Evolutionary conservation across 257 asterid species (phyloP).

Genomic region (Ilex asprella): DNA sequence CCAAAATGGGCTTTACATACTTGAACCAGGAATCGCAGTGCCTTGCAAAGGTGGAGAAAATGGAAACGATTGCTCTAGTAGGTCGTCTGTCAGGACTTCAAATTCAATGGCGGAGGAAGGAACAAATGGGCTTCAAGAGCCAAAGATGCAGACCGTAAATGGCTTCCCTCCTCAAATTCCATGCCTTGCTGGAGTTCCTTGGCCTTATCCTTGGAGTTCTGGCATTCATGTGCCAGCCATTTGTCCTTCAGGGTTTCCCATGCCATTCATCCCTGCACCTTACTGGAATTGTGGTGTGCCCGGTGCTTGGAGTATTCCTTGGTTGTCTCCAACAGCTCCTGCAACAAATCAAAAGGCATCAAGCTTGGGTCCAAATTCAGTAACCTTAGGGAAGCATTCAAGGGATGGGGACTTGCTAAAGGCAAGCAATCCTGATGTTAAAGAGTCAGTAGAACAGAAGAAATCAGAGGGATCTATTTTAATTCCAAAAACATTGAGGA

Average conservation of each 20-base stretch:
- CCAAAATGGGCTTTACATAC: conserved; percentile 24
- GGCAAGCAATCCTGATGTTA: conserved; percentile 19
- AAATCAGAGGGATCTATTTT: conserved; percentile 34
- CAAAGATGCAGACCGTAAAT: conserved; percentile 31
- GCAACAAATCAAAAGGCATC: conserved; percentile 20
- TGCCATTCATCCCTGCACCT: conserved; percentile 57
- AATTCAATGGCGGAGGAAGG: conserved; percentile 21
- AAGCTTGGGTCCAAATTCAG: conserved; percentile 30
- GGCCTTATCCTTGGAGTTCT: conserved; percentile 54
- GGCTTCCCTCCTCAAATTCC: conserved; percentile 49
- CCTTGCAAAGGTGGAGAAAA: conserved; percentile 26
- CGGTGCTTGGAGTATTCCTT: conserved; percentile 55
- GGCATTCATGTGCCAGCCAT: conserved; percentile 48
- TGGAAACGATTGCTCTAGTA: conserved; percentile 39
- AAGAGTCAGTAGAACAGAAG: conserved; percentile 13
- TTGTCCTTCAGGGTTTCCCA: conserved; percentile 44
- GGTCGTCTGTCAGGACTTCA: conserved; percentile 30
- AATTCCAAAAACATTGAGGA: conserved; percentile 71
- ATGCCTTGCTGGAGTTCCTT: conserved; percentile 48
- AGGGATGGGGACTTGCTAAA: conserved; percentile 50
- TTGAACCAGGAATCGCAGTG: conserved; percentile 17
- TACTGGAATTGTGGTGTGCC: conserved; percentile 58
- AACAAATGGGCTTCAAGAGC: conserved; percentile 27
- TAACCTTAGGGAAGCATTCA: conserved; percentile 61
- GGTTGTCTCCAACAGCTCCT: conserved; percentile 38